Evolutionary conservation across 2,329 filamentous ascomycete genomes (phyloP).

Genomic region (Phoma sp.): DNA sequence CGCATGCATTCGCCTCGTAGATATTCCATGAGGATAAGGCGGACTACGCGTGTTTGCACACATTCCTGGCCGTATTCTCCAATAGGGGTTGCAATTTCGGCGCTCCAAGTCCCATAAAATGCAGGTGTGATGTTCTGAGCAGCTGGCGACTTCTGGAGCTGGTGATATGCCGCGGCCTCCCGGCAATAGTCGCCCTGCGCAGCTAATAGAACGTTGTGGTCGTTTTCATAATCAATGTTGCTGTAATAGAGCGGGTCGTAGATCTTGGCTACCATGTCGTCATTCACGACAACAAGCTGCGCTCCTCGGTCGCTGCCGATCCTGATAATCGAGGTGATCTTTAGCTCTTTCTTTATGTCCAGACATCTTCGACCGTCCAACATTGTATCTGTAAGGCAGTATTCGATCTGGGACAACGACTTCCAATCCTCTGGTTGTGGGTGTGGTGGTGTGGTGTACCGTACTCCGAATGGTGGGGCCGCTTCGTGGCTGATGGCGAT

Average conservation of each 20-base stretch:
- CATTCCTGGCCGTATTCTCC: neutral
- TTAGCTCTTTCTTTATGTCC: neutral
- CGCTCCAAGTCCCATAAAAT: neutral
- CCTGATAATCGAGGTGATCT: neutral
- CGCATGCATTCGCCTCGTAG: neutral
- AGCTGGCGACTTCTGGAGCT: neutral
- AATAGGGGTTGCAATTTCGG: neutral
- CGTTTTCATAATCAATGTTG: too few relatives aligned
- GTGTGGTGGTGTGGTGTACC: too few relatives aligned
- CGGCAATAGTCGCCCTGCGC: neutral
- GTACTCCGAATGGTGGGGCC: neutral
- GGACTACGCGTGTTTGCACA: neutral
- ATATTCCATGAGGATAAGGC: neutral
- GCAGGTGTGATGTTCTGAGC: neutral
- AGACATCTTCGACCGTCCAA: too few relatives aligned
- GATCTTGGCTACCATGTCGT: neutral
- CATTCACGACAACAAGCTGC: neutral
- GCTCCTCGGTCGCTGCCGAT: neutral
- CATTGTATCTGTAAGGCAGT: too few relatives aligned
- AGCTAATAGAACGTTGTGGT: neutral
- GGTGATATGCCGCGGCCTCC: neutral
- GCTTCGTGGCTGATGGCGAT: neutral
- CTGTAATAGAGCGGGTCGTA: neutral
- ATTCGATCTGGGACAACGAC: too few relatives aligned
- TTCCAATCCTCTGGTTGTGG: too few relatives aligned